Evolutionary conservation across 306 rosid species (phyloP).

Genomic region (Rosa chinensis): DNA sequence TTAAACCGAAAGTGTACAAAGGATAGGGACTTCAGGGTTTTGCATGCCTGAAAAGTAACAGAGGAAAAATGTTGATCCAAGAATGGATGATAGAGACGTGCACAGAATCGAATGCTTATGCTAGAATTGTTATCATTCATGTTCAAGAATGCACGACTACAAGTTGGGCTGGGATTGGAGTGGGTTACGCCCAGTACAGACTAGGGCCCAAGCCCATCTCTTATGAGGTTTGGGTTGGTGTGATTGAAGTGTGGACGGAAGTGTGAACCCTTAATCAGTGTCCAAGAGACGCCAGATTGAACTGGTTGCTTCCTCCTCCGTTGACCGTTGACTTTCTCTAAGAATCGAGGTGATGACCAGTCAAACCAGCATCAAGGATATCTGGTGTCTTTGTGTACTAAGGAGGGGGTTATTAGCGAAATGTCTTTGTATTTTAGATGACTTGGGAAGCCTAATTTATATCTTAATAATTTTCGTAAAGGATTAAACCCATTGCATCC

Average conservation of each 20-base stretch:
- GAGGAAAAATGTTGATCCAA: not conserved
- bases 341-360: not conserved
- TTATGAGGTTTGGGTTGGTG: not conserved
- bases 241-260: not conserved
- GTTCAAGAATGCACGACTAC: not conserved
- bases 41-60: constrained; percentile 6
- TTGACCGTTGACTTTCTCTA: not conserved
- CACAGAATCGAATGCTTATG: not conserved
- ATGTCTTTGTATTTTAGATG: not conserved
- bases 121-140: not conserved
- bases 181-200: not conserved
- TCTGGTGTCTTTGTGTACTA: not conserved
- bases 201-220: not conserved
- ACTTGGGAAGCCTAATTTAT: not conserved
- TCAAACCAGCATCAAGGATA: not conserved
- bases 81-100: constrained; percentile 10
- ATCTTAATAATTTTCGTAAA: not conserved
- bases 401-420: not conserved
- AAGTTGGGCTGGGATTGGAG: too few relatives aligned
- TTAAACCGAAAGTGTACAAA: constrained; percentile 24
- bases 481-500: not conserved
- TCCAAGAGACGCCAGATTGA: not conserved
- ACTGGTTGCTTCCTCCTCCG: not conserved
- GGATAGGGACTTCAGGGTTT: not conserved
- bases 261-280: not conserved